Percentiles rank a stretch among this genome's conserved stretches.
Evolutionary conservation across 1,139 yeast species (phyloP).

Genomic region (Lodderomyces theae): DNA sequence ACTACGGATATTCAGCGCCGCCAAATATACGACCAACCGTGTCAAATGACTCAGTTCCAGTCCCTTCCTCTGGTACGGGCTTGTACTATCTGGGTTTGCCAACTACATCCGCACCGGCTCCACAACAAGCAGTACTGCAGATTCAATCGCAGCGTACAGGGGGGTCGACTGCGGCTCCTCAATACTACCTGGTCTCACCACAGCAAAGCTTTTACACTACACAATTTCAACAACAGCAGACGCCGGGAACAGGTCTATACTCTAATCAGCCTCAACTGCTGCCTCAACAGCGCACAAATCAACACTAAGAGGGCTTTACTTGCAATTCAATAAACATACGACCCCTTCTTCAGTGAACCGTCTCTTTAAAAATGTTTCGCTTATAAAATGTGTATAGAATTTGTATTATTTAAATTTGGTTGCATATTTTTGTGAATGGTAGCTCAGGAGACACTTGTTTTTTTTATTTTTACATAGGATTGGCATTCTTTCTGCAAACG

Average conservation of each 20-base stretch:
- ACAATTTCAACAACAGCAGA: constrained; percentile 7
- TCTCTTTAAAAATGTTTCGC: neutral
- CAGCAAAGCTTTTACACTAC: constrained; percentile 5
- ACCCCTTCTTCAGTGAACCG: too few species aligned
- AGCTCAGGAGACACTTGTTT: neutral
- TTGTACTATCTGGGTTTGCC: constrained; percentile 11
- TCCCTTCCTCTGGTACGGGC: constrained; percentile 1
- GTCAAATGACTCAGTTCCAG: constrained; percentile 4
- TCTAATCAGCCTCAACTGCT: constrained; percentile 5
- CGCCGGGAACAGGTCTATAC: neutral
- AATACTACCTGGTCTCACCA: neutral
- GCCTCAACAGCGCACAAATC: constrained; percentile 7
- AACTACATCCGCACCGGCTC: constrained; percentile 2
- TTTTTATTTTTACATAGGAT: neutral
- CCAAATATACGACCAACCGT: constrained; percentile 12
- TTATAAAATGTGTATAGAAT: too few species aligned
- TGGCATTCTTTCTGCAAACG: too few species aligned
- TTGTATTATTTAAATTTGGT: neutral
- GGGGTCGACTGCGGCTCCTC: constrained; percentile 5
- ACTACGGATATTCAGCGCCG: constrained; percentile 17
- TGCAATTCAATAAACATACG: neutral
- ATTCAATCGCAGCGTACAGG: constrained; percentile 4
- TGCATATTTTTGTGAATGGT: neutral
- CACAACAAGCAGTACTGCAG: constrained; percentile 3
- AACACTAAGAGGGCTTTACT: neutral